Conservation (phyloP, 179 eudicot species). For the Silene noctiflora region DNA sequence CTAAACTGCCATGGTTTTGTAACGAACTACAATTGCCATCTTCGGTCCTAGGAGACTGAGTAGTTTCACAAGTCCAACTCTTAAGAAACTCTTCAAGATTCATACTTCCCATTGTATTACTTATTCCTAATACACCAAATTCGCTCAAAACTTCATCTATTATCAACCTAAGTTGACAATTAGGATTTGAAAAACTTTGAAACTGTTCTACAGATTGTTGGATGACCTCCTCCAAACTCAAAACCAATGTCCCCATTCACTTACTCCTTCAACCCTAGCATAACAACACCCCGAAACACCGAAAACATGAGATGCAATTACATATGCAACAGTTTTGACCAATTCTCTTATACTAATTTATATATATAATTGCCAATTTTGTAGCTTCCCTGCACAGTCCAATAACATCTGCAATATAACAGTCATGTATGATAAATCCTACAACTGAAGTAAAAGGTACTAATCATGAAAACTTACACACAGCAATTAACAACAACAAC, state of each 20-base stretch:
- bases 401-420: constrained; percentile 25
- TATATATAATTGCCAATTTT: background rate
- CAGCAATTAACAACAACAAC: background rate
- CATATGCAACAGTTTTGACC: background rate
- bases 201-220: constrained; percentile 25
- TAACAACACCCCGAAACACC: constrained; percentile 6
- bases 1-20: constrained; percentile 44
- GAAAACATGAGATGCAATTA: constrained; percentile 9
- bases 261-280: constrained; percentile 22
- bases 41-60: constrained; percentile 27
- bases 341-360: background rate
- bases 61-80: constrained; percentile 41
- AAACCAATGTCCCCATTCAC: constrained; percentile 45
- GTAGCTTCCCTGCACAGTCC: constrained; percentile 14
- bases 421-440: background rate
- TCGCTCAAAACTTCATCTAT: constrained; percentile 42
- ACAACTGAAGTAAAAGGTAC: too few relatives aligned
- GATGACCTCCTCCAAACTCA: constrained; percentile 40
- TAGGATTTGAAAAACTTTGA: constrained; percentile 28
- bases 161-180: constrained; percentile 43
- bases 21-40: constrained; percentile 33
- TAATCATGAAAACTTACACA: background rate
- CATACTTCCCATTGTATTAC: constrained; percentile 56
- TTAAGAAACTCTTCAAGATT: constrained; percentile 63
- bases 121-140: constrained; percentile 30